A percentile compares a stretch with the other conserved stretches of the same genome.
Conservation (phyloP, 371 early-diverging fungal genomes). For the Chytridiales sp. region DNA sequence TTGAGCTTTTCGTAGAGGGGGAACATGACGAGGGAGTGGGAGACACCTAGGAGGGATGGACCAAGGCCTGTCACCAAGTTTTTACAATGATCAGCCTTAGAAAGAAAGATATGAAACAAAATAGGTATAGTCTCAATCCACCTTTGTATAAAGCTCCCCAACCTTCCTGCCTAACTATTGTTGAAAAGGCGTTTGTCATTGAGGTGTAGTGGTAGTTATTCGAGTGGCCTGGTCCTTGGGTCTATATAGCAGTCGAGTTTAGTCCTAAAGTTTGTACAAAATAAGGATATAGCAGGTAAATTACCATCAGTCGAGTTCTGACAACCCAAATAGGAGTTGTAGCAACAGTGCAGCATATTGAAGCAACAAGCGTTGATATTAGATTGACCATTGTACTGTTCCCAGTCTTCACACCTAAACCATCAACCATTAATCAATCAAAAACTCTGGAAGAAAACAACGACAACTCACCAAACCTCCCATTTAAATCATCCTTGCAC, state of each 20-base stretch:
- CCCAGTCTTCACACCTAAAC: not conserved
- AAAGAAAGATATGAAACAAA: constrained; percentile 71
- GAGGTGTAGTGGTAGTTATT: constrained; percentile 35
- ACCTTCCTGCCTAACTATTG: constrained; percentile 41
- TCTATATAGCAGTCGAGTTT: constrained; percentile 16
- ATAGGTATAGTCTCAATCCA: not conserved
- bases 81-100: constrained; percentile 29
- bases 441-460: not conserved
- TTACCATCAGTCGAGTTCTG: constrained; percentile 89
- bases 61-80: constrained; percentile 71
- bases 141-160: constrained; percentile 41
- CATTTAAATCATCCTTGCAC: constrained; percentile 20
- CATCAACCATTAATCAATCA: not conserved
- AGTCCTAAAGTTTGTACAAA: not conserved
- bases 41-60: constrained; percentile 84
- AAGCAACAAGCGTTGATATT: constrained; percentile 84
- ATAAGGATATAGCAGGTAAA: constrained; percentile 19
- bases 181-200: constrained; percentile 31
- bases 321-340: constrained; percentile 95
- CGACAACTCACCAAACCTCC: constrained; percentile 18
- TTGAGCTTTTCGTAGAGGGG: constrained; percentile 93
- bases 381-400: constrained; percentile 61
- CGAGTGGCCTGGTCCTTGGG: constrained; percentile 13
- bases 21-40: constrained; percentile 93
- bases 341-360: constrained; percentile 69